Conservation (phyloP, 352 stramenopile genomes). For the Phytophthora syringae region DNA sequence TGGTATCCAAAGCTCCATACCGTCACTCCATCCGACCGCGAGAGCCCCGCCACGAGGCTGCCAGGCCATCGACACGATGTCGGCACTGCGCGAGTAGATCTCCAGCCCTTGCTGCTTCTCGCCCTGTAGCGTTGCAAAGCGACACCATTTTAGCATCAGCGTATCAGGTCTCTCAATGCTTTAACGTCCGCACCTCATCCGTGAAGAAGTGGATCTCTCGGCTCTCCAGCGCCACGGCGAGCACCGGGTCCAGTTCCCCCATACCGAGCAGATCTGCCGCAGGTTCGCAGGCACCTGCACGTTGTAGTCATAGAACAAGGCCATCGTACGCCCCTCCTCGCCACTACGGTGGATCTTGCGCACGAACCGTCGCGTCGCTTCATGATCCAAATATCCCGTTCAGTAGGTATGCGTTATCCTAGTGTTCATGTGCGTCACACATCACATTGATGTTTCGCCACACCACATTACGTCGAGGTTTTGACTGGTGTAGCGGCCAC, state of each 20-base stretch:
- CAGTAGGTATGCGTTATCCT: background rate
- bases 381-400: slow-evolving; percentile 19
- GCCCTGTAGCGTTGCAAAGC: slow-evolving; percentile 38
- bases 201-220: slow-evolving; percentile 91
- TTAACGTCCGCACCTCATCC: slow-evolving; percentile 66
- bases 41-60: slow-evolving; percentile 83
- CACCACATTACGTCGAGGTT: background rate
- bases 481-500: slow-evolving; percentile 38
- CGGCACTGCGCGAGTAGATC: slow-evolving; percentile 62
- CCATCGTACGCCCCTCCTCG: slow-evolving; percentile 20
- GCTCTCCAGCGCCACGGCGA: slow-evolving; percentile 86
- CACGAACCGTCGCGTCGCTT: slow-evolving; percentile 25
- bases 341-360: slow-evolving; percentile 16
- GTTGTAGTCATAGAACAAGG: slow-evolving; percentile 88
- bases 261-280: slow-evolving; percentile 77
- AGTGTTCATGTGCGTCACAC: background rate
- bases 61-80: slow-evolving; percentile 89
- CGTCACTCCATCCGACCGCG: slow-evolving; percentile 85
- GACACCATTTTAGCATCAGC: background rate
- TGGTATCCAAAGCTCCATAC: too few species aligned
- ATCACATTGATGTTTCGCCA: background rate
- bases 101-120: slow-evolving; percentile 68
- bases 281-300: slow-evolving; percentile 70
- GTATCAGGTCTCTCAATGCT: too few species aligned
- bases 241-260: slow-evolving; percentile 86